phyloP scores from a whole-genome alignment of 805 yeast species.

The Nakazawaea molendinolei region DNA sequence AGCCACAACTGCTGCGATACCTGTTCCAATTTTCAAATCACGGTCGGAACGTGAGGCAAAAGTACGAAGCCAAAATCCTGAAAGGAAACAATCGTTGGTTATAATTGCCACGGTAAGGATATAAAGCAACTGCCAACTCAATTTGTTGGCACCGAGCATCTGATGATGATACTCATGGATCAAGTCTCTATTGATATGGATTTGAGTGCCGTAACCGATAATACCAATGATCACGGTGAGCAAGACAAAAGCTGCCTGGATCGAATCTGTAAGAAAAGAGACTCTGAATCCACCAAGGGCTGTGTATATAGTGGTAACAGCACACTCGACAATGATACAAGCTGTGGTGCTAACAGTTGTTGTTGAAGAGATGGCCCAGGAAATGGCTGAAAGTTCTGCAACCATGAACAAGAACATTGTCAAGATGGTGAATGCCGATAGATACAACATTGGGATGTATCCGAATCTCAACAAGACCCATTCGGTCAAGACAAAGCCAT shows the following conservation, averaged over 20 bases:
- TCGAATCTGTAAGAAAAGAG: slow-evolving; percentile 79
- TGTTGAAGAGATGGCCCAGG: slow-evolving; percentile 67
- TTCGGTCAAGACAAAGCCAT: slow-evolving; percentile 87
- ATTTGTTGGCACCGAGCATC: slow-evolving; percentile 53
- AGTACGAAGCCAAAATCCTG: slow-evolving; percentile 93
- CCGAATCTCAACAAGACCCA: slow-evolving; percentile 91
- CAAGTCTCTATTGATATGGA: slow-evolving; percentile 52
- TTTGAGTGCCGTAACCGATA: slow-evolving; percentile 71
- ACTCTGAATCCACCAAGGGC: slow-evolving; percentile 85
- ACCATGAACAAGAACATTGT: slow-evolving; percentile 85
- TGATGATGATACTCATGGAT: slow-evolving; percentile 60
- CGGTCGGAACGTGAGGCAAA: slow-evolving; percentile 78
- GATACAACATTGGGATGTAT: slow-evolving; percentile 57
- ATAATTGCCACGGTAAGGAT: slow-evolving; percentile 81
- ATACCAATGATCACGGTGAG: slow-evolving; percentile 62
- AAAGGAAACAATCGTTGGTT: slow-evolving; percentile 83
- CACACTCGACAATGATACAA: slow-evolving; percentile 77
- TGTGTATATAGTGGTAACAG: slow-evolving; percentile 82
- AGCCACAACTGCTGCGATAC: slow-evolving; percentile 64
- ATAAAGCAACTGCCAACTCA: slow-evolving; percentile 88
- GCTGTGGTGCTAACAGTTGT: slow-evolving; percentile 78
- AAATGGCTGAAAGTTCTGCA: slow-evolving; percentile 77
- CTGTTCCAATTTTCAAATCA: slow-evolving; percentile 70
- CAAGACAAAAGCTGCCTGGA: slow-evolving; percentile 74
- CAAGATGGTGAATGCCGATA: slow-evolving; percentile 75